Percentiles rank a stretch among this genome's conserved stretches.
Conservation (phyloP, 768 basidiomycete species). For the Pulveroboletus ravenelii region DNA sequence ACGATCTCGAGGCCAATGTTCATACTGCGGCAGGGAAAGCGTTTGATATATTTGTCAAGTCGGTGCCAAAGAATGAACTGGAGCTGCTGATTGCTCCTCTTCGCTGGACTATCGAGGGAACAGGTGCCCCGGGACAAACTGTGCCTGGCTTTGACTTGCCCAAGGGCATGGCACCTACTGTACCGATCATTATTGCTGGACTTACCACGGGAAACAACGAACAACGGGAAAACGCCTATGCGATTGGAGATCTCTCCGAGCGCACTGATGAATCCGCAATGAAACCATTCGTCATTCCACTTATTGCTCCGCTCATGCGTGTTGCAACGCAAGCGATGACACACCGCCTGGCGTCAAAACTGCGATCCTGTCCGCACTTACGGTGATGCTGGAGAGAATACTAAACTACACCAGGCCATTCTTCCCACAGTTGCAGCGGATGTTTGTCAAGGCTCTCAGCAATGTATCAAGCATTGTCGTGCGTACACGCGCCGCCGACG, state of each 20-base stretch:
- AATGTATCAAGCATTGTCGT: conserved; percentile 77
- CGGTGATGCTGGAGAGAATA: conserved; percentile 79
- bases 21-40: conserved; percentile 80
- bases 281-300: conserved; percentile 93
- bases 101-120: conserved; percentile 80
- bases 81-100: conserved; percentile 88
- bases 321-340: conserved; percentile 87
- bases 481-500: conserved; percentile 78
- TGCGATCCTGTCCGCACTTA: conserved; percentile 82
- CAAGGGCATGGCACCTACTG: conserved; percentile 78
- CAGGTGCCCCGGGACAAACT: conserved; percentile 66
- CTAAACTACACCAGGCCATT: conserved; percentile 92
- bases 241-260: conserved; percentile 93
- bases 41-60: conserved; percentile 84
- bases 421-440: conserved; percentile 96
- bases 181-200: conserved; percentile 87
- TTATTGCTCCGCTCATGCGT: conserved; percentile 93
- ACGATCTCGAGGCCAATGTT: conserved; percentile 70
- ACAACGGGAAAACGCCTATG: conserved; percentile 90
- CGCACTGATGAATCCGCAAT: conserved; percentile 79
- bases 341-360: conserved; percentile 92
- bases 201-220: conserved; percentile 94
- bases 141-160: conserved; percentile 85
- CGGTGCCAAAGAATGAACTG: conserved; percentile 86
- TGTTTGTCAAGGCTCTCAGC: conserved; percentile 89